Evolutionary conservation across 2,329 filamentous ascomycete genomes (phyloP), one percentile per base, ranked within the genome.

Genomic region (Scorias spongiosa): DNA sequence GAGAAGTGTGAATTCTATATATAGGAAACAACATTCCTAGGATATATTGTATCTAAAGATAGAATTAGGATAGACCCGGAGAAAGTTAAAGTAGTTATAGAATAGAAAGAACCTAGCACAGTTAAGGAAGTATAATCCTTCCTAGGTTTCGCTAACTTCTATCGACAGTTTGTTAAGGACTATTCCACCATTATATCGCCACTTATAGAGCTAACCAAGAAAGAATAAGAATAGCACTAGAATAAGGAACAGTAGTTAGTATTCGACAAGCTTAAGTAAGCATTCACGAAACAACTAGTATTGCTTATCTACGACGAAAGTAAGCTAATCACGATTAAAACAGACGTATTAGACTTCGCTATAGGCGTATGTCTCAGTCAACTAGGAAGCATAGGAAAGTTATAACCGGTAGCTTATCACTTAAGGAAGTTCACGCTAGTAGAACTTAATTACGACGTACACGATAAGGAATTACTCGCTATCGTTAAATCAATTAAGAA

Each of bases 1-100:
- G 44, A 54, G 3, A 63, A 63, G 49, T 61, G 47, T 47, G 40
- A 56, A 39, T 63, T 62, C 46, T 47, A 57, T 46, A 48, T 46
- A 30, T 46, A 55, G 18, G 32, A 52, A 46, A 48, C 57, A 29
- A 45, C 56, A 17, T 64, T 57, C 45, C 46, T 64, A 32, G 47
- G 53, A 26, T 61, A 54, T 47, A 55, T 55, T 41, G 56, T 63
- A 29, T 42, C 39, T 14, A 43, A 40, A 12, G 39, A 50, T 34
- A 43, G 54, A 42, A 49, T 64, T 14, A 28, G 39, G 15, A 57
- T 62, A 39, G 44, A 60, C 41, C 44, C 39, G 39, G 43, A 45
- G 2, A 59, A 60, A 40, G 50, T 58, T 10, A 42, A 44, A 36
- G 44, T 45, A 29, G 48, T 63, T 28, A 30, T 49, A 30, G 40